Evolutionary conservation across 2,329 filamentous ascomycete species (phyloP).

Genomic region (Cladorrhinum sp.): DNA sequence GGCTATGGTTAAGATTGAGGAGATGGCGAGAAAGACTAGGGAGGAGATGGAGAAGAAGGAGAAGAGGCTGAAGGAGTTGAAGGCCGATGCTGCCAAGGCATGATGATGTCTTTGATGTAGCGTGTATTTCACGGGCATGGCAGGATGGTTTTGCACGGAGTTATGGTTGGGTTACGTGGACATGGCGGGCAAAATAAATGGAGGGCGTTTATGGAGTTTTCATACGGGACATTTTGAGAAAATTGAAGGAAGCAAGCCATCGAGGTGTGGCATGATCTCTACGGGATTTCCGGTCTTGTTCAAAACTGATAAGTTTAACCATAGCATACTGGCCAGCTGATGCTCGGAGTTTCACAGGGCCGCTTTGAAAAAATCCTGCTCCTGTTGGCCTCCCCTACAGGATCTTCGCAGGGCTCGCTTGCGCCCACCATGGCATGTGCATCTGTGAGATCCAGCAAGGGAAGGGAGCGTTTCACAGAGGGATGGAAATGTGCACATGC

Average conservation of each 20-base stretch:
- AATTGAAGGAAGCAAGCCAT: no score
- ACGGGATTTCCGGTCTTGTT: no score
- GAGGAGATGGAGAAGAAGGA: slow-evolving; percentile 64
- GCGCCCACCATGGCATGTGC: background rate
- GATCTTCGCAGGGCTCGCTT: background rate
- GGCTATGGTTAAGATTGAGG: slow-evolving; percentile 61
- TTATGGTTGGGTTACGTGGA: no score
- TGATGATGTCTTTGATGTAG: background rate
- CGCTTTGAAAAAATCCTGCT: background rate
- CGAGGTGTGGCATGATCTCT: no score
- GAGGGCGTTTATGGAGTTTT: no score
- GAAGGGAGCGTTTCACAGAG: background rate
- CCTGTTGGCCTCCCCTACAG: background rate
- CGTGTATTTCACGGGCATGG: background rate
- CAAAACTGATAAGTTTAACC: no score
- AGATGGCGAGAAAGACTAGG: slow-evolving; percentile 57
- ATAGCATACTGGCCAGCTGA: no score
- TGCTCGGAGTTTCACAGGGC: background rate
- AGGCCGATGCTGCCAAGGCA: slow-evolving; percentile 45
- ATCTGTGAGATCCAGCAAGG: background rate
- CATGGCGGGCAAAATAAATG: no score
- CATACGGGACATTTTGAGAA: no score
- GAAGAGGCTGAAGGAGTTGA: slow-evolving; percentile 57
- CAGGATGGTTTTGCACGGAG: no score
- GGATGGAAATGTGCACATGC: background rate